phyloP scores from a whole-genome alignment of 208 protist species.

The Wallacemonas sp. region DNA sequence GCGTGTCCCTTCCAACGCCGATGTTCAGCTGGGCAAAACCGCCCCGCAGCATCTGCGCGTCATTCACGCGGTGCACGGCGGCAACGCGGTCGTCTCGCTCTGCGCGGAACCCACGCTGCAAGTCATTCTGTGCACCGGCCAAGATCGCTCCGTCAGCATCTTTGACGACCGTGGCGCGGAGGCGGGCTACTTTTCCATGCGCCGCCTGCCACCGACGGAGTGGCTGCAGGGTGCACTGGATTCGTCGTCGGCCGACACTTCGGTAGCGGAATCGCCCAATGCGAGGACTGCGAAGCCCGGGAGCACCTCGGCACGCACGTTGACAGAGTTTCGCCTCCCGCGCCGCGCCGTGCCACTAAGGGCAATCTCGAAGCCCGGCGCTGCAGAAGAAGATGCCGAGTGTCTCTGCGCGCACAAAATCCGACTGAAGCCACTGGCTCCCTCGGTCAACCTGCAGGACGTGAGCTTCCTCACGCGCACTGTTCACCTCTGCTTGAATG shows the following conservation, averaged over 20 bases:
- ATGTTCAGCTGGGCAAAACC: neutral
- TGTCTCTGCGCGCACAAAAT: neutral
- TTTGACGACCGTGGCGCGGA: slow-evolving; percentile 33
- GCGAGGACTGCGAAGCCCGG: neutral
- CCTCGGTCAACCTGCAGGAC: neutral
- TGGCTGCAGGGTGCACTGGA: slow-evolving; percentile 10
- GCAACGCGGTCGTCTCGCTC: neutral
- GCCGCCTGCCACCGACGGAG: slow-evolving; percentile 33
- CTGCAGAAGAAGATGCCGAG: too few species aligned
- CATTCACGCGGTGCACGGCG: neutral
- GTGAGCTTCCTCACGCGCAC: slow-evolving; percentile 2
- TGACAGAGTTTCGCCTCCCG: neutral
- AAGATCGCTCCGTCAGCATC: slow-evolving; percentile 56
- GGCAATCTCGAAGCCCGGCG: too few species aligned
- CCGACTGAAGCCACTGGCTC: neutral
- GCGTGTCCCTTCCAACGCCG: neutral
- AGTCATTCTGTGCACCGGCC: slow-evolving; percentile 45
- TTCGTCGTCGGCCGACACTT: neutral
- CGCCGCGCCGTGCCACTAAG: neutral
- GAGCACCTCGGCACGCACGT: neutral
- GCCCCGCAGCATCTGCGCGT: slow-evolving; percentile 2
- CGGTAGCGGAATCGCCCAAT: neutral
- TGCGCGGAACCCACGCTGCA: slow-evolving; percentile 32
- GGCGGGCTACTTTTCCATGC: slow-evolving; percentile 44
- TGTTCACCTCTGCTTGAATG: neutral